These are phyloP conservation scores for Falciphora oryzae DNA, from an alignment of 2,329 filamentous ascomycete species.

Conservation along the genomic window DNA sequence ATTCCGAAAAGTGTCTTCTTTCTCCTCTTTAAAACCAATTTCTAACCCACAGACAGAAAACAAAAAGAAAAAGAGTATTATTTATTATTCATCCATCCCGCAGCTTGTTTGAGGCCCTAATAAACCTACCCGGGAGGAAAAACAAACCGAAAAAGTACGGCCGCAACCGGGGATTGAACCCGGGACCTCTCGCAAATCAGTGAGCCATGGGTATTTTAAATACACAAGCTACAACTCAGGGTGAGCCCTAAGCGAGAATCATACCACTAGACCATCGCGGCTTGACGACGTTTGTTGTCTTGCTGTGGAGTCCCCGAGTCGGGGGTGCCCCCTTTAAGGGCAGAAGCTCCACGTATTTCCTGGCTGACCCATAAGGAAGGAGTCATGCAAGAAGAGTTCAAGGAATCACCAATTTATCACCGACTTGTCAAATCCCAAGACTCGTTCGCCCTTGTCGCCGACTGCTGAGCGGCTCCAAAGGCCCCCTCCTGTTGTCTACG, in stretches of 20 bases:
- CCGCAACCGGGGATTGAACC: constrained; percentile 9
- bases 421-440: too few species aligned
- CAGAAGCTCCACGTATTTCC: not conserved
- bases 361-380: not conserved
- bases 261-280: not conserved
- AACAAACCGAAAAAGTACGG: not conserved
- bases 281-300: not conserved
- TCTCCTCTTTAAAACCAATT: too few species aligned
- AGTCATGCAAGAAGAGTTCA: not conserved
- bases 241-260: constrained; percentile 1
- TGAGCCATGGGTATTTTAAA: not conserved
- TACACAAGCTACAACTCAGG: not conserved
- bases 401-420: not conserved
- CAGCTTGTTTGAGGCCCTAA: too few species aligned
- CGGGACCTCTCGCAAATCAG: constrained; percentile 9
- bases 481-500: too few species aligned
- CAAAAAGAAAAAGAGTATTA: too few species aligned
- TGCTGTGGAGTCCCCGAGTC: not conserved
- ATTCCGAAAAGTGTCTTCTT: too few species aligned
- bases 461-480: too few species aligned
- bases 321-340: not conserved
- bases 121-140: too few species aligned
- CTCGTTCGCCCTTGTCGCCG: too few species aligned
- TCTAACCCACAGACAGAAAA: too few species aligned
- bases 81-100: too few species aligned